Conservation (phyloP, 2,329 filamentous ascomycete genomes). For the Pestalotiopsis sp. region DNA sequence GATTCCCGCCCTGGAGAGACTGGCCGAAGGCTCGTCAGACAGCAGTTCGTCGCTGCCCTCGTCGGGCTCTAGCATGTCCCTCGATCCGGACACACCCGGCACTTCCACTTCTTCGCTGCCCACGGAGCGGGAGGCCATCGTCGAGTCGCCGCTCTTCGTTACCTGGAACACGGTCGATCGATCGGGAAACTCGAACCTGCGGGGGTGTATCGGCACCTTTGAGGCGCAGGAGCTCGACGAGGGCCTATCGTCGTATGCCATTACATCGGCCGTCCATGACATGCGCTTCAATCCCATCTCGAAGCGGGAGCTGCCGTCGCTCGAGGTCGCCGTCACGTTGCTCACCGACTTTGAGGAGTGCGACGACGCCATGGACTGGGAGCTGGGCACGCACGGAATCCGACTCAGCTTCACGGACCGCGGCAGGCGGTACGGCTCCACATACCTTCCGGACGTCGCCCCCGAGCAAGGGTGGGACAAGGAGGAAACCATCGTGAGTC, state of each 20-base stretch:
- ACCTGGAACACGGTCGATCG: conserved; percentile 82
- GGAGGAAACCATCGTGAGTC: conserved; percentile 84
- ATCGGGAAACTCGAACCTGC: conserved; percentile 66
- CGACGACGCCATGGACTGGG: conserved; percentile 79
- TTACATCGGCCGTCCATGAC: conserved; percentile 74
- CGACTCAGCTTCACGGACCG: conserved; percentile 82
- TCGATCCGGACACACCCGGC: conserved; percentile 42
- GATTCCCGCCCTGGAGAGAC: conserved; percentile 28
- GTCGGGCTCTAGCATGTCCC: conserved; percentile 36
- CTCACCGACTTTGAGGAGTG: conserved; percentile 84
- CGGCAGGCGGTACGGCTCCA: conserved; percentile 76
- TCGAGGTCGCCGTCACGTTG: conserved; percentile 75
- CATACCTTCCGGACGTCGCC: conserved; percentile 91
- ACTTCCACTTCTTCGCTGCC: conserved; percentile 46
- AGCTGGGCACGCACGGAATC: conserved; percentile 82
- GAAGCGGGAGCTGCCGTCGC: conserved; percentile 54
- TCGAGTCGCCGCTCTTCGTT: conserved; percentile 80
- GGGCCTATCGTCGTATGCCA: conserved; percentile 78
- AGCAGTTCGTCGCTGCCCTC: conserved; percentile 30
- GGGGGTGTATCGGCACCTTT: conserved; percentile 97
- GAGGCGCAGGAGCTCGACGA: conserved; percentile 72
- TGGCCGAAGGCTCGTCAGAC: conserved; percentile 25
- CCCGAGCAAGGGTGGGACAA: conserved; percentile 93
- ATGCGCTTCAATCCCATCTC: conserved; percentile 62
- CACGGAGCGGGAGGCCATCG: conserved; percentile 30